phyloP scores from a whole-genome alignment of 305 asterid genomes.

The Solanum aculeatissimum region DNA sequence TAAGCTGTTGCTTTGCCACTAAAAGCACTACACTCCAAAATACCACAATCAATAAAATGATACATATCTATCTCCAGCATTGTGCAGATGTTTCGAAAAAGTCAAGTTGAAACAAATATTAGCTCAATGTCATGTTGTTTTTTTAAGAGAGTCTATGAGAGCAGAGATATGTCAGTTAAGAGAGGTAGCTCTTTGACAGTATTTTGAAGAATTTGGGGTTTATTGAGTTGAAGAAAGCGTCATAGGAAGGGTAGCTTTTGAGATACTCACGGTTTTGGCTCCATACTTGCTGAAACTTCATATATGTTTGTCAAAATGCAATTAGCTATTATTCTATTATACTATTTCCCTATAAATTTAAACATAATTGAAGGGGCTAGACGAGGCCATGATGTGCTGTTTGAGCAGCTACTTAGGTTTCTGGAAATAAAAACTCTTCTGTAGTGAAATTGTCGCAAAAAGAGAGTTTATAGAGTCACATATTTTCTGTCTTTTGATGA shows the following conservation, averaged over 20 bases:
- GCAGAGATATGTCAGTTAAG: background rate
- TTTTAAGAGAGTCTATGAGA: background rate
- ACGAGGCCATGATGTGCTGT: background rate
- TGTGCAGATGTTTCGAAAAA: background rate
- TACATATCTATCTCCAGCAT: background rate
- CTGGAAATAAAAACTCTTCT: background rate
- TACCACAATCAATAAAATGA: background rate
- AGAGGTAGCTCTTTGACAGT: background rate
- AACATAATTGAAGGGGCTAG: background rate
- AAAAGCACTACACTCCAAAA: background rate
- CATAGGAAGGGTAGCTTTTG: background rate
- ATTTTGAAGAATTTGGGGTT: background rate
- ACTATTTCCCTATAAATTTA: background rate
- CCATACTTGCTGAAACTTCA: background rate
- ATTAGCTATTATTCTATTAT: background rate
- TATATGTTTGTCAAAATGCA: background rate
- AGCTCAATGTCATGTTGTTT: background rate
- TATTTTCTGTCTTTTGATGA: background rate
- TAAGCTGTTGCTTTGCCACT: background rate
- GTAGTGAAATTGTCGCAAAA: background rate
- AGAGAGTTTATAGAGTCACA: background rate
- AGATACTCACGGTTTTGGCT: background rate
- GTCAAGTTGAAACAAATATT: background rate
- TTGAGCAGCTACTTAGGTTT: background rate
- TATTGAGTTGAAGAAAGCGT: background rate